phyloP scores from a whole-genome alignment of 1,139 yeast genomes.

The Eremothecium coryli region DNA sequence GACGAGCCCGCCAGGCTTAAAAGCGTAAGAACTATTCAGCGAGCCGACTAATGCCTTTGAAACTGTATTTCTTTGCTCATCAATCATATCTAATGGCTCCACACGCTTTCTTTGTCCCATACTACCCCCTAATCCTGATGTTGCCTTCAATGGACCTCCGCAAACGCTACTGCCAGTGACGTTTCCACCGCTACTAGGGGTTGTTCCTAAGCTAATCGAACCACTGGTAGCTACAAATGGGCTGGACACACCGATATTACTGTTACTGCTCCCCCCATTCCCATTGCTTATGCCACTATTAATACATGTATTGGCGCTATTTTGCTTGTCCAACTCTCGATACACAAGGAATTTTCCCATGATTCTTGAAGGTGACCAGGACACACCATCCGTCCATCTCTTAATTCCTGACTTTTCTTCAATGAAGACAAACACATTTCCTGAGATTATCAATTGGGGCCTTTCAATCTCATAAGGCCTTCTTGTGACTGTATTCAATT shows the following conservation, averaged over 20 bases:
- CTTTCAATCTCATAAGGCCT: slow-evolving; percentile 82
- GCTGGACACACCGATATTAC: slow-evolving; percentile 2
- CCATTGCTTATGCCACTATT: no score
- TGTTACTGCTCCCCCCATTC: slow-evolving; percentile 1
- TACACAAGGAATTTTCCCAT: slow-evolving; percentile 76
- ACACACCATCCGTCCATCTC: slow-evolving; percentile 90
- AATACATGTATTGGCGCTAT: no score
- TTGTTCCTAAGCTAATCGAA: slow-evolving; percentile 31
- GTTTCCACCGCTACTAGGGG: background rate
- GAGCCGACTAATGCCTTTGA: slow-evolving; percentile 39
- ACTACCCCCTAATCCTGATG: background rate
- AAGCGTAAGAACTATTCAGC: slow-evolving; percentile 51
- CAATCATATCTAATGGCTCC: background rate
- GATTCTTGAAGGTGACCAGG: slow-evolving; percentile 88
- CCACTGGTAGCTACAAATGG: slow-evolving; percentile 29
- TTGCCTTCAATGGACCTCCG: background rate
- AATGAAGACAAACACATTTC: slow-evolving; percentile 74
- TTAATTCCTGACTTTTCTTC: slow-evolving; percentile 78
- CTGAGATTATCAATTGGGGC: slow-evolving; percentile 54
- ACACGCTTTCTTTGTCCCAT: background rate
- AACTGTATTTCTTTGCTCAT: slow-evolving; percentile 21
- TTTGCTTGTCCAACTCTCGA: slow-evolving; percentile 51
- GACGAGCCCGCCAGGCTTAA: slow-evolving; percentile 67
- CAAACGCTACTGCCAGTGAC: slow-evolving; percentile 4
- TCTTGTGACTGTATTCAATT: slow-evolving; percentile 56